Evolutionary conservation across 1,284 basidiomycete species (phyloP).

Genomic region (Peniophora sp.): DNA sequence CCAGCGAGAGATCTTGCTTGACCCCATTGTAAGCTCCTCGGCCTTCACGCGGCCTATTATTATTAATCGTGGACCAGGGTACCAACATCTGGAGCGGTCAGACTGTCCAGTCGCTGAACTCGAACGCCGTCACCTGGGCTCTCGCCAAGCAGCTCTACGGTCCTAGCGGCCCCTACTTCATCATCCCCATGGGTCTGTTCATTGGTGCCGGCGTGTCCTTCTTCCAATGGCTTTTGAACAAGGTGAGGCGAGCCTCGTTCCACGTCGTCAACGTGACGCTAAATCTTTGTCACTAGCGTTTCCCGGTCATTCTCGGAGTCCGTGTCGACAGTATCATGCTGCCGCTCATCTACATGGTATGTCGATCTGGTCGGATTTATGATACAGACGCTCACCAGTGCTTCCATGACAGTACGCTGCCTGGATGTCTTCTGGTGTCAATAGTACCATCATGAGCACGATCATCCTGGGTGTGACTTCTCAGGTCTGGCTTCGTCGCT

Average conservation of each 20-base stretch:
- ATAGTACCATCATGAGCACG: background rate
- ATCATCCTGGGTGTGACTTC: slow-evolving; percentile 16
- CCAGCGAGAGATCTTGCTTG: slow-evolving; percentile 43
- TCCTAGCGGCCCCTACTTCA: slow-evolving; percentile 39
- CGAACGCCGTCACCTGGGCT: slow-evolving; percentile 55
- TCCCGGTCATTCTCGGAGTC: slow-evolving; percentile 38
- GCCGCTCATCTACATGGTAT: slow-evolving; percentile 45
- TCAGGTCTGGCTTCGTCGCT: slow-evolving; percentile 43
- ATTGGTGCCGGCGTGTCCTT: slow-evolving; percentile 42
- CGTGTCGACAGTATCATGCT: slow-evolving; percentile 39
- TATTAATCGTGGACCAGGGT: slow-evolving; percentile 18
- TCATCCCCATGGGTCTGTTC: slow-evolving; percentile 41
- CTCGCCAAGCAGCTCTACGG: slow-evolving; percentile 54
- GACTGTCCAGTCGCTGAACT: slow-evolving; percentile 27
- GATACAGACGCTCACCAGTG: slow-evolving; percentile 6
- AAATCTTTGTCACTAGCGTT: slow-evolving; percentile 26
- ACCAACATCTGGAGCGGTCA: slow-evolving; percentile 51
- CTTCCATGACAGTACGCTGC: background rate
- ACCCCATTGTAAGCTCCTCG: slow-evolving; percentile 20
- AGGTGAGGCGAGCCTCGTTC: slow-evolving; percentile 21
- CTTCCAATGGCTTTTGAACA: slow-evolving; percentile 42
- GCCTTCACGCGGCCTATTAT: too few relatives aligned
- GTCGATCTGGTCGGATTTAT: background rate
- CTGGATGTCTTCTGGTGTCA: background rate
- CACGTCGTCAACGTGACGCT: too few relatives aligned